phyloP scores from a whole-genome alignment of 129 eudicot genomes.

The Deinandra increscens region DNA sequence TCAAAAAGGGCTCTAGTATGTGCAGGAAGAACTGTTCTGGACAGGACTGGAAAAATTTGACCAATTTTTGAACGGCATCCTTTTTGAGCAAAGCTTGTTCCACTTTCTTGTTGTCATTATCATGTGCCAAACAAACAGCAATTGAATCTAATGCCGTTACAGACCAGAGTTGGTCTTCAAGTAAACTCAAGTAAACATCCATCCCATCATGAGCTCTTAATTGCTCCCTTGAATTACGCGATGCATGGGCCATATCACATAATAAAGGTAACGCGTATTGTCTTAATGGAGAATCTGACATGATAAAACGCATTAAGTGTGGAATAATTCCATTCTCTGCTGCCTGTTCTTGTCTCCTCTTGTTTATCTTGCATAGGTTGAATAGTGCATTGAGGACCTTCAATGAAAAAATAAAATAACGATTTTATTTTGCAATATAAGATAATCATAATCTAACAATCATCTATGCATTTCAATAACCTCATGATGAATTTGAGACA shows the following conservation, averaged over 20 bases:
- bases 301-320: constrained; percentile 84
- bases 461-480: constrained; percentile 36
- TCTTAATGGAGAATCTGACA: constrained; percentile 80
- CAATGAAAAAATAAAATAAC: constrained; percentile 21
- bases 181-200: constrained; percentile 88
- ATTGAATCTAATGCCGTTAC: constrained; percentile 92
- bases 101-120: constrained; percentile 85
- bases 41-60: constrained; percentile 82
- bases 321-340: constrained; percentile 98
- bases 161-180: constrained; percentile 95
- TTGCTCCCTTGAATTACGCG: constrained; percentile 90
- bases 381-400: constrained; percentile 91
- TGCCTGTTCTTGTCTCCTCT: constrained; percentile 98
- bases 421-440: constrained; percentile 5
- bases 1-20: constrained; percentile 92
- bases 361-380: constrained; percentile 94
- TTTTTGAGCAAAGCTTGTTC: constrained; percentile 90
- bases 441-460: constrained; percentile 8
- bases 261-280: constrained; percentile 87
- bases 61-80: constrained; percentile 87
- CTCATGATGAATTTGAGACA: constrained; percentile 90
- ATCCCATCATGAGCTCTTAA: constrained; percentile 95
- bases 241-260: constrained; percentile 98
- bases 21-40: constrained; percentile 88
- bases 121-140: constrained; percentile 96